A percentile compares a stretch with the other conserved stretches of the same genome.
Conservation (phyloP, 163 green algal species). For the Chlamydomonas reinhardtii region DNA sequence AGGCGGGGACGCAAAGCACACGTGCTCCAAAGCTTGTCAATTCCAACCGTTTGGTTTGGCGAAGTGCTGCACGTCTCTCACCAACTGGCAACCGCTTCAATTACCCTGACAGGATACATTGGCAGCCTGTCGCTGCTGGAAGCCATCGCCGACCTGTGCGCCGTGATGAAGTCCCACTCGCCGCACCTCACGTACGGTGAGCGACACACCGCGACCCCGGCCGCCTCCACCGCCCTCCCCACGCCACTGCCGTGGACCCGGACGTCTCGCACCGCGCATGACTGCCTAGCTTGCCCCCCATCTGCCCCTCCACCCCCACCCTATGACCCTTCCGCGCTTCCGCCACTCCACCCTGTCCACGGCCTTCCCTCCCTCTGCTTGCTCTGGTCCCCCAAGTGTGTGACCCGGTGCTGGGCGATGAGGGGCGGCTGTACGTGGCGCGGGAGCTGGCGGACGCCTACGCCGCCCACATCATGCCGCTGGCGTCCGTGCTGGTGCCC, state of each 20-base stretch:
- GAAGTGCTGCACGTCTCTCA: too few relatives aligned
- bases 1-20: too few relatives aligned
- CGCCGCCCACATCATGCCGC: constrained; percentile 66
- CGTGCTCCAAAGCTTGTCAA: too few relatives aligned
- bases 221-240: background rate
- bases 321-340: background rate
- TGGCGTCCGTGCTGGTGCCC: constrained; percentile 88
- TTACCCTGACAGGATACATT: constrained; percentile 89
- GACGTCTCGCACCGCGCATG: background rate
- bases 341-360: too few relatives aligned
- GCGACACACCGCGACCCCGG: background rate
- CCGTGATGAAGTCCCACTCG: constrained; percentile 74
- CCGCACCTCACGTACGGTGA: constrained; percentile 82
- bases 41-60: too few relatives aligned
- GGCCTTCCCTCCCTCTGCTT: background rate
- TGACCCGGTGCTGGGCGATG: constrained; percentile 94
- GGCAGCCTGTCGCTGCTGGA: constrained; percentile 84
- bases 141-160: constrained; percentile 75
- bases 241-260: too few relatives aligned
- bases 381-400: constrained; percentile 64
- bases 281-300: background rate
- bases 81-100: background rate
- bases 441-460: constrained; percentile 81
- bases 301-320: too few relatives aligned
- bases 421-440: constrained; percentile 88